Evolutionary conservation across 2,329 filamentous ascomycete species (phyloP), one percentile per base, ranked within the genome.

Genomic region (Ceratocystis destructans): DNA sequence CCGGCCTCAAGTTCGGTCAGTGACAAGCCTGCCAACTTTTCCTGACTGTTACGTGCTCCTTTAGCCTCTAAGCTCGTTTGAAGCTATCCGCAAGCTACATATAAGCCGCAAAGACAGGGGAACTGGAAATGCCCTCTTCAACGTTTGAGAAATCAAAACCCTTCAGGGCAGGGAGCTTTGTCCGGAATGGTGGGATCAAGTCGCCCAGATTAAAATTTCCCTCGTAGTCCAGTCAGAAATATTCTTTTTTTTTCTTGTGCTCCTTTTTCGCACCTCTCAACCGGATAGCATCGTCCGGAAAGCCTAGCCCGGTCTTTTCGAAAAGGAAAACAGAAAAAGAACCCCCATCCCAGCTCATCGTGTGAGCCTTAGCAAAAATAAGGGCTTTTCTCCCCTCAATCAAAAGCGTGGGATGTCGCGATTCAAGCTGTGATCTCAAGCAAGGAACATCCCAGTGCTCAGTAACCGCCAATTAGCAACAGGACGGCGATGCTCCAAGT

Each of bases 321-420:
- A 41, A 41, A 41, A 41, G 37, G 2, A 41, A 15, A 41, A 41
- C 2, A 41, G 37, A 3, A 37, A 10, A 37, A 10, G 20, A 55
- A 25, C 50, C n/a, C 22, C 50, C 7, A 33, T 33, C 53, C 53
- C 12, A n/a, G 10, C 53, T 31, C 12, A 12, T 41, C 10, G 53
- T 31, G 53, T 57, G 22, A 57, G 10, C 10, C 25, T 28, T 57
- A n/a, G 25, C 53, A 57, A 57, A 57, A 57, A 33, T 3, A 41
- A 57, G 25, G 53, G 25, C 31, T 57, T 33, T 57, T 28, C 17
- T 31, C 15, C 25, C 17, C 28, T 33, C 15, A 15, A 2, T 6
- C n/a, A 55, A 57, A 31, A 57, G 53, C 53, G 53, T 57, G 53
- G 53, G 53, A 57, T 57, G 53, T 57, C n/a, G 15, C 22, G 28